phyloP scores from a whole-genome alignment of 169 alveolate species.

The Cryptosporidium viatorum region DNA sequence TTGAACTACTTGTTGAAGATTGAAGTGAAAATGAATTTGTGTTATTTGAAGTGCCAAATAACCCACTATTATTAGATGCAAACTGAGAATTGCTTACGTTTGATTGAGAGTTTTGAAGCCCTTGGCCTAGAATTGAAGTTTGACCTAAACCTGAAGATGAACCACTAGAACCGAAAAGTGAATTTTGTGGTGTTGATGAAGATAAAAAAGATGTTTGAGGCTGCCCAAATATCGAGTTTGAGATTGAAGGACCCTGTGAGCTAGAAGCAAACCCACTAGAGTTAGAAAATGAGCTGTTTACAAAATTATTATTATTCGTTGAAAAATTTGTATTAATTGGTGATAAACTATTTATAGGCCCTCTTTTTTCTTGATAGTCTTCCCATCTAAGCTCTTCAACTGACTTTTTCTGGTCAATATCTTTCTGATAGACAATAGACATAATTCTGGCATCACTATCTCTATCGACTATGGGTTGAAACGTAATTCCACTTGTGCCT shows the following conservation, averaged over 20 bases:
- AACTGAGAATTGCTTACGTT: slow-evolving; percentile 22
- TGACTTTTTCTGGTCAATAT: slow-evolving; percentile 69
- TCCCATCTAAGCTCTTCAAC: slow-evolving; percentile 75
- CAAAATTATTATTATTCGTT: slow-evolving; percentile 11
- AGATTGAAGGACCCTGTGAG: slow-evolving; percentile 10
- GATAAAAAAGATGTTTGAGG: slow-evolving; percentile 6
- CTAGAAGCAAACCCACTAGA: slow-evolving; percentile 32
- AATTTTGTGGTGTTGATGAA: not conserved
- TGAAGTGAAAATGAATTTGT: slow-evolving; percentile 20
- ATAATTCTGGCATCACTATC: slow-evolving; percentile 73
- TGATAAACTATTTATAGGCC: slow-evolving; percentile 44
- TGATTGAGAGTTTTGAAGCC: slow-evolving; percentile 23
- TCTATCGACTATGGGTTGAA: slow-evolving; percentile 71
- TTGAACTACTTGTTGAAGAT: slow-evolving; percentile 17
- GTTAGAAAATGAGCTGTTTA: slow-evolving; percentile 20
- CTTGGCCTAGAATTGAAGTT: slow-evolving; percentile 9
- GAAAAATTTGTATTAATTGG: not conserved
- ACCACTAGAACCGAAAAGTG: slow-evolving; percentile 7
- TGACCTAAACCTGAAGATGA: slow-evolving; percentile 36
- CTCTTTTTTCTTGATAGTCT: slow-evolving; percentile 72
- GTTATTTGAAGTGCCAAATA: not conserved
- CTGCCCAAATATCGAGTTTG: slow-evolving; percentile 63
- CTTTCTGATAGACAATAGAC: slow-evolving; percentile 66
- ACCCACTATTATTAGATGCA: slow-evolving; percentile 1
- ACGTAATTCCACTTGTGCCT: slow-evolving; percentile 69